A percentile compares a stretch with the other conserved stretches of the same genome.
phyloP scores from a whole-genome alignment of 2,329 filamentous ascomycete genomes.

The Blastomyces parvus region DNA sequence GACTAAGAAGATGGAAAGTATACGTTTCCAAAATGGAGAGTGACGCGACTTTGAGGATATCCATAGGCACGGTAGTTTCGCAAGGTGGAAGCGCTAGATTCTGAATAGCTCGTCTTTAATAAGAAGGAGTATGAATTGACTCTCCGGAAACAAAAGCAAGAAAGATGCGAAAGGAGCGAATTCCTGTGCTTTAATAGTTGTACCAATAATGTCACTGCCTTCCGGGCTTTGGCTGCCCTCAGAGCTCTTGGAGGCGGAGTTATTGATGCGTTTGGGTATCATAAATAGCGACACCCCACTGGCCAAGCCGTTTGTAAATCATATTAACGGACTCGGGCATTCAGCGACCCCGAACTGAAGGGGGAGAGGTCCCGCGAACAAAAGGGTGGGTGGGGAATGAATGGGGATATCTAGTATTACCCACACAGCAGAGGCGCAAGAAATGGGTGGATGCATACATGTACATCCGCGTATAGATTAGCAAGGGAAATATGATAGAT shows the following conservation, averaged over 20 bases:
- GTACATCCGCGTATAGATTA: not conserved
- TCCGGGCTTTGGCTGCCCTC: not conserved
- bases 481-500: not conserved
- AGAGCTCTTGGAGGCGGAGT: not conserved
- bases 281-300: not conserved
- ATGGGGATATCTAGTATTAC: not conserved
- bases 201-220: not conserved
- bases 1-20: not conserved
- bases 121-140: not conserved
- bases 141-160: not conserved
- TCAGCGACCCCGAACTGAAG: not conserved
- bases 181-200: not conserved
- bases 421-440: not conserved
- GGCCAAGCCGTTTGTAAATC: not conserved
- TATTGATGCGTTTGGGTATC: not conserved
- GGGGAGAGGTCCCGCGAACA: not conserved
- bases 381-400: not conserved
- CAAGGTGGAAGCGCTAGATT: not conserved
- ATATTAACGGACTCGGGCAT: not conserved
- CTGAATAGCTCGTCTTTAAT: not conserved
- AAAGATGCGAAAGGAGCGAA: not conserved
- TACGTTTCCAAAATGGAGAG: not conserved
- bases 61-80: not conserved
- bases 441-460: not conserved
- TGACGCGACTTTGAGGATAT: not conserved